Conservation (phyloP, 1,284 basidiomycete genomes). For the Austropuccinia psidii region DNA sequence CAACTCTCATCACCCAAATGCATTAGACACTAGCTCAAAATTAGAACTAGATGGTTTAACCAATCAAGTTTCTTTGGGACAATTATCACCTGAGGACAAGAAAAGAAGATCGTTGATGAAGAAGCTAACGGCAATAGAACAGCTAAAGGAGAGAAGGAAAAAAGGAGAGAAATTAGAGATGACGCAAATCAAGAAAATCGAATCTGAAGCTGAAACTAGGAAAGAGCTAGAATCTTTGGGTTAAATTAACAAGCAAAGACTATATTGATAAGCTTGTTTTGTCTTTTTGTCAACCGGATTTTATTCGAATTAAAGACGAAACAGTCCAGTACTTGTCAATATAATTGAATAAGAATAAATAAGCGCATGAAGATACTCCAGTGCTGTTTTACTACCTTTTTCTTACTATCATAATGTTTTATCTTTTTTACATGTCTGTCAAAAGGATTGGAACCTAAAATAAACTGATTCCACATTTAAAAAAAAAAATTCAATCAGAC, state of each 20-base stretch:
- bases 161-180: constrained; percentile 49
- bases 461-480: too few relatives aligned
- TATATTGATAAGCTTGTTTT: too few relatives aligned
- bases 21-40: background rate
- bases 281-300: too few relatives aligned
- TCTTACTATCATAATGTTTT: background rate
- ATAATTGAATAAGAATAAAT: too few relatives aligned
- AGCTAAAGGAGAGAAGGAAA: constrained; percentile 49
- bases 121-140: constrained; percentile 61
- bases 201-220: constrained; percentile 44
- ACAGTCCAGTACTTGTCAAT: too few relatives aligned
- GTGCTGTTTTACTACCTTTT: background rate
- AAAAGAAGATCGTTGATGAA: constrained; percentile 55
- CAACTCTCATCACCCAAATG: background rate
- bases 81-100: constrained; percentile 46
- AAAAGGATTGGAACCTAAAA: too few relatives aligned
- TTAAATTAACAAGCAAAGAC: too few relatives aligned
- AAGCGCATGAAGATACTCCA: too few relatives aligned
- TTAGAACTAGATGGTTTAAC: background rate
- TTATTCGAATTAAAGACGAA: too few relatives aligned
- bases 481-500: too few relatives aligned
- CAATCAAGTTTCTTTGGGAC: constrained; percentile 32
- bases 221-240: constrained; percentile 43
- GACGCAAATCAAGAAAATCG: constrained; percentile 72
- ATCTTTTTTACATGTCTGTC: background rate